A percentile compares a stretch with the other conserved stretches of the same genome.
Evolutionary conservation across 306 rosid genomes (phyloP).

Genomic region (Lagenaria siceraria): DNA sequence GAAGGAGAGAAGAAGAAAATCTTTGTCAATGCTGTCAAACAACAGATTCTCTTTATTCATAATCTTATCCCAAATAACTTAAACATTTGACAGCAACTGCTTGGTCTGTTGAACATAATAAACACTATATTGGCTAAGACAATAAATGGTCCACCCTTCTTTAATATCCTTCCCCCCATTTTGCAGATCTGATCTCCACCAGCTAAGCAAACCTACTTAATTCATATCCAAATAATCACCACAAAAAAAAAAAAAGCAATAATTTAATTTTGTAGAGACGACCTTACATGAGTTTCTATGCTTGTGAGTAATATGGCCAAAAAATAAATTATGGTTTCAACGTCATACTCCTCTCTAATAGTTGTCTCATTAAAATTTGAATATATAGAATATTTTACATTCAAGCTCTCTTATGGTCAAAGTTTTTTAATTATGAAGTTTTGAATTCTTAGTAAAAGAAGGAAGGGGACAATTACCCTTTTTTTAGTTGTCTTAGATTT

Average conservation of each 20-base stretch:
- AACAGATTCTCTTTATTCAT: not conserved
- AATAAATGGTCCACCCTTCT: not conserved
- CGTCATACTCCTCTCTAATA: not conserved
- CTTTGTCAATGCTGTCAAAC: not conserved
- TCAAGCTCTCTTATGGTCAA: too few species aligned
- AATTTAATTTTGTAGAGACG: not conserved
- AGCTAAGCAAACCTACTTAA: not conserved
- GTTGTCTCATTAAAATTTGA: not conserved
- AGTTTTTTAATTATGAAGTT: not conserved
- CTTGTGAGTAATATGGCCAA: too few species aligned
- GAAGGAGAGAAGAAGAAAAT: not conserved
- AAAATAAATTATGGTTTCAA: not conserved
- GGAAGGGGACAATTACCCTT: too few species aligned
- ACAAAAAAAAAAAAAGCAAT: too few species aligned
- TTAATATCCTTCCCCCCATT: not conserved
- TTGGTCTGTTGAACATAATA: not conserved
- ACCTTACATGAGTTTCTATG: too few species aligned
- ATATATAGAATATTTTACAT: not conserved
- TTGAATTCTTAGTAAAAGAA: not conserved
- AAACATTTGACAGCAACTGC: not conserved
- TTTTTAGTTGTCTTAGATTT: too few species aligned
- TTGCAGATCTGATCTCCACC: not conserved
- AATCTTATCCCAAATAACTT: not conserved
- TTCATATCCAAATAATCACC: not conserved
- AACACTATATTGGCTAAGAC: not conserved